phyloP scores from a whole-genome alignment of 495 filamentous ascomycete genomes.

The Glonium stellatum region DNA sequence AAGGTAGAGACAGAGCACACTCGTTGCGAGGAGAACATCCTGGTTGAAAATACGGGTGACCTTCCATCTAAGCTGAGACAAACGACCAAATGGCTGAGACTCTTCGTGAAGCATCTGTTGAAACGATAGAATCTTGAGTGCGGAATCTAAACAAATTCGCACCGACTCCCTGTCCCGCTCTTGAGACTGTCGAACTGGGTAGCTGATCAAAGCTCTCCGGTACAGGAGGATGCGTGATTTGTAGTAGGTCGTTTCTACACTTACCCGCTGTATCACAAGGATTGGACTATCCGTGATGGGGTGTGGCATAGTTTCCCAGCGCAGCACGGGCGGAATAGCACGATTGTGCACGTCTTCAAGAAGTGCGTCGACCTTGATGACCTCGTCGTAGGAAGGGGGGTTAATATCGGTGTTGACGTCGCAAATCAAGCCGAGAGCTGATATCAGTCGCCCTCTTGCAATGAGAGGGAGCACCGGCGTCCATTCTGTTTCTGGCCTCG shows the following conservation, averaged over 20 bases:
- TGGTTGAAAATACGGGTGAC: not conserved
- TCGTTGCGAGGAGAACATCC: not conserved
- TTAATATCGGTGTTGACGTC: not conserved
- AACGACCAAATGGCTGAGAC: not conserved
- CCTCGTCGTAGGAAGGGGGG: not conserved
- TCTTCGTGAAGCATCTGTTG: conserved; percentile 3
- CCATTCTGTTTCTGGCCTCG: conserved; percentile 29
- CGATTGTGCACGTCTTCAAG: too few species aligned
- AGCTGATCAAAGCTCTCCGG: too few species aligned
- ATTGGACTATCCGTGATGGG: conserved; percentile 18
- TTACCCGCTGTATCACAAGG: not conserved
- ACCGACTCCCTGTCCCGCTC: too few species aligned
- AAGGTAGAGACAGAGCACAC: not conserved
- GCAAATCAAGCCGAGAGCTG: not conserved
- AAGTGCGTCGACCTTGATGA: not conserved
- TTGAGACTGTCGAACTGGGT: too few species aligned
- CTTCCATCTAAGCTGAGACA: not conserved
- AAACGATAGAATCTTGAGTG: conserved; percentile 2
- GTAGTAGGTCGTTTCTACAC: not conserved
- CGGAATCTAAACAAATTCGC: conserved; percentile 1
- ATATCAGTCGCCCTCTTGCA: not conserved
- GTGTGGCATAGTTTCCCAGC: conserved; percentile 19
- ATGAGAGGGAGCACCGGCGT: conserved; percentile 30
- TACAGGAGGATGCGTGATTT: conserved; percentile 11
- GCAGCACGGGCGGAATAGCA: too few species aligned